Evolutionary conservation across 345 rosid genomes (phyloP).

Genomic region (Pistacia vera): DNA sequence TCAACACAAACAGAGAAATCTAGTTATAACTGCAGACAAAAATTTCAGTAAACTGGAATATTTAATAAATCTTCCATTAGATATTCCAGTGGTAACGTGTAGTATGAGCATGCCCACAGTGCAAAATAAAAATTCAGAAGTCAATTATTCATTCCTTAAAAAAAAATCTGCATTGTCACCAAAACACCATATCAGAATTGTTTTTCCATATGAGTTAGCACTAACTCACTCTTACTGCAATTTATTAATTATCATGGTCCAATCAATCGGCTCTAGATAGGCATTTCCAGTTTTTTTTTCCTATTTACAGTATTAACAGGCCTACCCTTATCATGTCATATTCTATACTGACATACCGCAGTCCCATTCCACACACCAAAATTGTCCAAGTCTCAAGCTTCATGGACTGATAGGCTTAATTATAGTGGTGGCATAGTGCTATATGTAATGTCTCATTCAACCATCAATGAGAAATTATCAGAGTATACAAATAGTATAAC

Average conservation of each 20-base stretch:
- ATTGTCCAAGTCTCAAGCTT: neutral
- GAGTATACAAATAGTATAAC: neutral
- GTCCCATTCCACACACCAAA: neutral
- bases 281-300: neutral
- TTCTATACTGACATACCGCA: neutral
- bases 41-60: conserved; percentile 3
- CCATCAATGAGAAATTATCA: conserved; percentile 5
- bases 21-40: conserved; percentile 2
- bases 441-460: neutral
- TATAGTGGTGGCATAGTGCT: neutral
- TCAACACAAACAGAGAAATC: conserved; percentile 21
- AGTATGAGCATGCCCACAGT: neutral
- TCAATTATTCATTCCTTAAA: conserved; percentile 3
- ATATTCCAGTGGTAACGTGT: conserved; percentile 3
- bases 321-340: too few species aligned
- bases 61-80: neutral
- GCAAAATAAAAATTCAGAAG: conserved; percentile 11
- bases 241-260: neutral
- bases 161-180: neutral
- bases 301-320: neutral
- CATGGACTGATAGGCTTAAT: neutral
- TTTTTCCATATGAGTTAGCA: neutral
- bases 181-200: neutral
- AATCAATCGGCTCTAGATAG: neutral
- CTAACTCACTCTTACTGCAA: neutral